Percentiles rank a stretch among this genome's conserved stretches.
Conservation (phyloP, 768 basidiomycete genomes). For the Floccularia luteovirens region DNA sequence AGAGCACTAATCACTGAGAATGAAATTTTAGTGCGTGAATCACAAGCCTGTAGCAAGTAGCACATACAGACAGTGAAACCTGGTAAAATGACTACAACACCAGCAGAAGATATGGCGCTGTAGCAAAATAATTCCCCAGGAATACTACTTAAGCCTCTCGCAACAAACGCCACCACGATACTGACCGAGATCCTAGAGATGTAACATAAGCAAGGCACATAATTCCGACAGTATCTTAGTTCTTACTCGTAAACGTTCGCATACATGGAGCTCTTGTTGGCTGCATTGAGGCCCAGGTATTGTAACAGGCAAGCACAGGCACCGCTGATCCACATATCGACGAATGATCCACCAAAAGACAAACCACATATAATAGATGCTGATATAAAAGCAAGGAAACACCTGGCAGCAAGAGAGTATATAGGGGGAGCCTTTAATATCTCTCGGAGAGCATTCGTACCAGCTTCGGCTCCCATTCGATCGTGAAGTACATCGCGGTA, state of each 20-base stretch:
- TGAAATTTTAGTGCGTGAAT: neutral
- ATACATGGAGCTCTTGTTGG: slow-evolving; percentile 82
- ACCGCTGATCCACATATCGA: slow-evolving; percentile 82
- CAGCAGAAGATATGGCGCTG: slow-evolving; percentile 82
- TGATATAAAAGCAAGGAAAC: slow-evolving; percentile 68
- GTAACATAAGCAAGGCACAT: neutral
- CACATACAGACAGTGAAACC: slow-evolving; percentile 75
- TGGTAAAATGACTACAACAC: slow-evolving; percentile 85
- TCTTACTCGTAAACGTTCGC: slow-evolving; percentile 95
- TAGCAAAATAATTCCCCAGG: slow-evolving; percentile 79
- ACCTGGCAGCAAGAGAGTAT: slow-evolving; percentile 61
- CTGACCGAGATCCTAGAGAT: slow-evolving; percentile 67
- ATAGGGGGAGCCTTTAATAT: slow-evolving; percentile 59
- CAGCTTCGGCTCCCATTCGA: slow-evolving; percentile 65
- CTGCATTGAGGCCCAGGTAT: slow-evolving; percentile 75
- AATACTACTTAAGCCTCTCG: slow-evolving; percentile 72
- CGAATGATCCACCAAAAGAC: slow-evolving; percentile 72
- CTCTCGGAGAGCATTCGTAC: slow-evolving; percentile 56
- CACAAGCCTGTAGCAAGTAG: slow-evolving; percentile 2
- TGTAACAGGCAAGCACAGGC: slow-evolving; percentile 62
- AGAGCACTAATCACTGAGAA: slow-evolving; percentile 64
- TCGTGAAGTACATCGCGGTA: slow-evolving; percentile 88
- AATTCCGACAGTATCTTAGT: neutral
- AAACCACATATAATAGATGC: slow-evolving; percentile 78
- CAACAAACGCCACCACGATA: slow-evolving; percentile 78